Evolutionary conservation across 768 basidiomycete genomes (phyloP), one percentile per base, ranked within the genome.

Genomic region (Brasilioporus rufonigricans): DNA sequence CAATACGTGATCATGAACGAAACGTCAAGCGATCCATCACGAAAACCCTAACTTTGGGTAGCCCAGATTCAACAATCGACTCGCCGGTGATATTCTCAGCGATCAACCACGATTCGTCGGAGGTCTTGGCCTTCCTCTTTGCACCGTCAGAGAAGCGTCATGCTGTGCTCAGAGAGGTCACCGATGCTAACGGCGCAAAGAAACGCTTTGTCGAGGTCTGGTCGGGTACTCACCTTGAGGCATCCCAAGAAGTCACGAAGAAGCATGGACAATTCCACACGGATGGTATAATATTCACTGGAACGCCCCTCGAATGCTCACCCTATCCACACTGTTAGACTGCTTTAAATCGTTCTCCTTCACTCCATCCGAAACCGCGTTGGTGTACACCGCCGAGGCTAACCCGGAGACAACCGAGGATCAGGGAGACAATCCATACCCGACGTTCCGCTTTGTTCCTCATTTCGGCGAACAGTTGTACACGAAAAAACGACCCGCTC

Each of bases 171-270:
- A 76, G 79, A 8, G 73, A 74, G 29, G 58, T 64, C 2, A 32
- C 64, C 1, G 68, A 69, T 9, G 29, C 68, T 3, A 58, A 52
- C 9, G 63, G 53, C 31, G 35, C 47, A 27, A 73, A 77, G 55
- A 80, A 76, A 56, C 76, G 84, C 32, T 80, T 74, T 49, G 76
- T 88, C 0, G 87, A 89, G 65, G 69, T 89, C 14, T 87, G 85
- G 84, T 61, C 67, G 0, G 74, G 72, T 0, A 71, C 75, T 27
- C 58, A 65, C 10, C 64, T 84, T 1, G 76, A 80, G 47, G 73
- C 70, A 0, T 78, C 76, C 0, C 61, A 79, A 29, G 82, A 87
- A 33, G 84, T 87, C 18, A 81, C 84, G 1, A 77, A 82, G 26
- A 61, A 62, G 5, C 85, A 88, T 54, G 81, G 78, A 0, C 74